Evolutionary conservation across 179 eudicot species (phyloP).

Genomic region (Gypsophila paniculata): DNA sequence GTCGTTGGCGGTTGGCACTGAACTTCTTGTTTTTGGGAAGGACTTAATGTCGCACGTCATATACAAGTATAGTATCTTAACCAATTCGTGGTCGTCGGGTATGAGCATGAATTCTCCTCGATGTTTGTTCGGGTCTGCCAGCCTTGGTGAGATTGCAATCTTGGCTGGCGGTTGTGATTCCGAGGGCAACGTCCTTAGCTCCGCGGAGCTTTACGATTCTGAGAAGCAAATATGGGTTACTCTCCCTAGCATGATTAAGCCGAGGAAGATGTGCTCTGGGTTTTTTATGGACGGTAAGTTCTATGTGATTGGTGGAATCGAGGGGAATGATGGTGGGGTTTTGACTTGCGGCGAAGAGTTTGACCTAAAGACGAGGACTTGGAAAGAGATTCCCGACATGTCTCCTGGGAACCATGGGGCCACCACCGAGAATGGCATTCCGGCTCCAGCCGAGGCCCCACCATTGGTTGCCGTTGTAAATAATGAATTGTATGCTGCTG

Average conservation of each 20-base stretch:
- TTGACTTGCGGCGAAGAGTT: constrained; percentile 79
- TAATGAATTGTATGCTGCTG: constrained; percentile 75
- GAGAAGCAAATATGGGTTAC: constrained; percentile 54
- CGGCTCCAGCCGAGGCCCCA: constrained; percentile 73
- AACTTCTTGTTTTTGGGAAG: constrained; percentile 79
- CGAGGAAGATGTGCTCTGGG: constrained; percentile 74
- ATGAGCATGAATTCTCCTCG: constrained; percentile 66
- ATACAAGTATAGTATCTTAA: constrained; percentile 57
- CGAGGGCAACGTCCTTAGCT: constrained; percentile 44
- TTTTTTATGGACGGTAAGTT: constrained; percentile 88
- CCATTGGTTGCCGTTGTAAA: constrained; percentile 84
- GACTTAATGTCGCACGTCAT: constrained; percentile 56
- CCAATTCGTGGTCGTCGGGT: constrained; percentile 71
- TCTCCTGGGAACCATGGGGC: constrained; percentile 52
- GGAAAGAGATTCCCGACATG: constrained; percentile 70
- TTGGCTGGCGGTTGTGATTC: constrained; percentile 84
- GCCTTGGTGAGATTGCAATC: constrained; percentile 69
- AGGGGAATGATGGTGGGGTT: constrained; percentile 41
- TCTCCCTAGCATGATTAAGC: constrained; percentile 63
- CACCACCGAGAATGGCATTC: constrained; percentile 35
- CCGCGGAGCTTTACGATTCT: constrained; percentile 73
- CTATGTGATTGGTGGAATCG: constrained; percentile 79
- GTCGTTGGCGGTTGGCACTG: constrained; percentile 79
- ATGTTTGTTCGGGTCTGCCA: constrained; percentile 83
- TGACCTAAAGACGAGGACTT: constrained; percentile 48